Conservation (phyloP, 257 asterid species). For the Cinchona pubescens region DNA sequence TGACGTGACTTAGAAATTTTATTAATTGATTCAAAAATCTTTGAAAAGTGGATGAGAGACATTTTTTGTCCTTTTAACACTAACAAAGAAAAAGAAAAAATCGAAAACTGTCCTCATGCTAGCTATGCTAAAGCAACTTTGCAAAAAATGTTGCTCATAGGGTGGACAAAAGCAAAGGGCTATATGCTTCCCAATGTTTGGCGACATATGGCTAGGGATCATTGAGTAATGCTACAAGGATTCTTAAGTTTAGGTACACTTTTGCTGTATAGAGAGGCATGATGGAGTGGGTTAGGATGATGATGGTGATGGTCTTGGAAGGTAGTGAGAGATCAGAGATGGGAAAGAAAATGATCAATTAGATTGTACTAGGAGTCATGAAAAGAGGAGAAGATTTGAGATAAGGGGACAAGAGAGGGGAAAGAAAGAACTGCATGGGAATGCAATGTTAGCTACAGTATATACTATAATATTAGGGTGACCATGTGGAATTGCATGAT, state of each 20-base stretch:
- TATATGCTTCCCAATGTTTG: not conserved
- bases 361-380: conserved; percentile 16
- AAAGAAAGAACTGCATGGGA: conserved; percentile 14
- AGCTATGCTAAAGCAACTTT: conserved; percentile 9
- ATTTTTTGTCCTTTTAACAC: no score
- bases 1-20: no score
- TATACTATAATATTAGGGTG: conserved; percentile 18
- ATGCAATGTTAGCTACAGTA: conserved; percentile 20
- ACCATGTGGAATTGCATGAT: conserved; percentile 58
- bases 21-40: no score
- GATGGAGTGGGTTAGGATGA: conserved; percentile 39
- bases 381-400: conserved; percentile 18
- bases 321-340: conserved; percentile 24
- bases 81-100: no score
- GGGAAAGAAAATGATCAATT: no score
- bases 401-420: conserved; percentile 29
- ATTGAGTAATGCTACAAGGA: no score
- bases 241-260: no score
- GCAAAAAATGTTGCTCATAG: conserved; percentile 30
- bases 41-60: no score
- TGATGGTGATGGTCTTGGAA: conserved; percentile 34
- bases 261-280: conserved; percentile 36
- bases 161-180: conserved; percentile 41
- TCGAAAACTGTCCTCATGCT: conserved; percentile 8
- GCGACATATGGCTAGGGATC: no score